These are phyloP conservation scores for Holtermannia corniformis DNA, from an alignment of 768 basidiomycete genomes.

Conservation along the genomic window DNA sequence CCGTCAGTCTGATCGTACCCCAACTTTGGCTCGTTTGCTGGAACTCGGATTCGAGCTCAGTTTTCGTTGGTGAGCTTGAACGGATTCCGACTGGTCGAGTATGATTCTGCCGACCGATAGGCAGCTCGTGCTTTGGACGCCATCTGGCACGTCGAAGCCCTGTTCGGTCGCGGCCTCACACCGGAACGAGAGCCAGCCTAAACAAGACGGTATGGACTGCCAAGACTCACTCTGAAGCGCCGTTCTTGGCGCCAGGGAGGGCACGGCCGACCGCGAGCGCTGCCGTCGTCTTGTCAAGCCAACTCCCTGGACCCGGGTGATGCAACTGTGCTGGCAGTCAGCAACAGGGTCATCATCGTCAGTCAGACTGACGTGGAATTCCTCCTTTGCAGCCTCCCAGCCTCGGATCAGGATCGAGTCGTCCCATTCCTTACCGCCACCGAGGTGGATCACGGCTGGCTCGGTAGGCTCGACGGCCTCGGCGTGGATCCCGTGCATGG, in stretches of 20 bases:
- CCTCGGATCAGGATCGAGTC: constrained; percentile 35
- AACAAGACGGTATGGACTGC: neutral
- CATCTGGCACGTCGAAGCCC: too few species aligned
- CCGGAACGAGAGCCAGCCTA: too few species aligned
- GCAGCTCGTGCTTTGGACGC: too few species aligned
- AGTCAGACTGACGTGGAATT: constrained; percentile 31
- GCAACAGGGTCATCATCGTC: neutral
- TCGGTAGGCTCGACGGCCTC: too few species aligned
- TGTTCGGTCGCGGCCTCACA: too few species aligned
- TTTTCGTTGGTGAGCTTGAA: too few species aligned
- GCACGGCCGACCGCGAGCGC: constrained; percentile 27
- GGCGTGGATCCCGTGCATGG: too few species aligned
- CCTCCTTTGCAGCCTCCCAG: constrained; percentile 35
- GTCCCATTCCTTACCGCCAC: constrained; percentile 30
- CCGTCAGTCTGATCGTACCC: too few species aligned
- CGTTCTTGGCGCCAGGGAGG: constrained; percentile 16
- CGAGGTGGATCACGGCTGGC: neutral
- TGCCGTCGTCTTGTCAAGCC: constrained; percentile 39
- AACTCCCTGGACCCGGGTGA: constrained; percentile 35
- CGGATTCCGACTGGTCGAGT: too few species aligned
- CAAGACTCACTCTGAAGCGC: constrained; percentile 20
- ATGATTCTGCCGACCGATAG: too few species aligned
- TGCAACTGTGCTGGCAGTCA: constrained; percentile 14
- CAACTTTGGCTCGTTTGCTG: too few species aligned
- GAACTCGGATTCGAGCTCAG: too few species aligned